phyloP scores from a whole-genome alignment of 176 grass and related monocot species.

The Cocos nucifera region DNA sequence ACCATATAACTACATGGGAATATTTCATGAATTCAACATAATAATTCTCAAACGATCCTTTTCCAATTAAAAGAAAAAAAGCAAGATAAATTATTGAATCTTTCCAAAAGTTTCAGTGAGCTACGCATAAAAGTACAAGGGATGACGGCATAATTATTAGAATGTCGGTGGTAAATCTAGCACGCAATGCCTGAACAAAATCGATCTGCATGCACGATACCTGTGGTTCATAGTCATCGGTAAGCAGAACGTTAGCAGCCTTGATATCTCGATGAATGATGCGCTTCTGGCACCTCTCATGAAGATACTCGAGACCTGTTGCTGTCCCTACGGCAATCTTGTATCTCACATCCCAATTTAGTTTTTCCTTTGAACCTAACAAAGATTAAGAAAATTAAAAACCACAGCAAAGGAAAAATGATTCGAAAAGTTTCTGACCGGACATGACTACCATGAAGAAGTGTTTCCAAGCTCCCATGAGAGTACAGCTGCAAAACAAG shows the following conservation, averaged over 20 bases:
- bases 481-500: slow-evolving; percentile 59
- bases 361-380: slow-evolving; percentile 22
- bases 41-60: no score
- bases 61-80: no score
- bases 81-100: no score
- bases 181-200: no score
- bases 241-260: slow-evolving; percentile 59
- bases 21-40: no score
- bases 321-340: slow-evolving; percentile 44
- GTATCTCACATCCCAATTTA: slow-evolving; percentile 50
- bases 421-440: not conserved
- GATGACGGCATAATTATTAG: no score
- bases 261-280: slow-evolving; percentile 91
- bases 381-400: not conserved
- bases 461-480: slow-evolving; percentile 55
- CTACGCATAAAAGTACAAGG: no score
- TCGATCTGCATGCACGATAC: slow-evolving; percentile 12
- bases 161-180: no score
- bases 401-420: not conserved
- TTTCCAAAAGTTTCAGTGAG: no score
- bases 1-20: no score
- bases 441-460: slow-evolving; percentile 37
- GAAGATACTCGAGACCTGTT: slow-evolving; percentile 63
- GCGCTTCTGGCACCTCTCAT: slow-evolving; percentile 50
- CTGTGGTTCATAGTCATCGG: slow-evolving; percentile 51